Percentiles rank a stretch among this genome's conserved stretches.
Conservation (phyloP, 2,329 filamentous ascomycete species). For the Fusarium circinatum region DNA sequence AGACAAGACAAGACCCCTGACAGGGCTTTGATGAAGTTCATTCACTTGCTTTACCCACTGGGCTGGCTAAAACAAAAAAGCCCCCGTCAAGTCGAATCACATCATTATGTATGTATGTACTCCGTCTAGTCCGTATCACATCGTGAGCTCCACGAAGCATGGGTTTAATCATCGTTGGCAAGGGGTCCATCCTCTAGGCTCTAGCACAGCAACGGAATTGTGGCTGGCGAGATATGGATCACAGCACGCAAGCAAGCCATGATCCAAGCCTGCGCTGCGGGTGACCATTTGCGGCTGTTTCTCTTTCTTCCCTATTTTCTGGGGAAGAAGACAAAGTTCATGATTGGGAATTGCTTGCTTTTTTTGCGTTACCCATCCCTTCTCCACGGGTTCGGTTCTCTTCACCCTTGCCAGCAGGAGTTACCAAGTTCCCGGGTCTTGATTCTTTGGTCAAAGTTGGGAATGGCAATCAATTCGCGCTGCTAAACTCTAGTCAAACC, state of each 20-base stretch:
- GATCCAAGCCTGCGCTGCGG: conserved; percentile 15
- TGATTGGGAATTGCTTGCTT: conserved; percentile 26
- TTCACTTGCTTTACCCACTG: conserved; percentile 14
- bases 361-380: conserved; percentile 12
- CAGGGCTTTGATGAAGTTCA: background rate
- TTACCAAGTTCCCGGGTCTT: conserved; percentile 30
- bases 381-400: conserved; percentile 16
- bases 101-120: background rate
- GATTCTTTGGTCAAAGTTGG: background rate
- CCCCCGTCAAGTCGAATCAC: conserved; percentile 25
- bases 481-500: background rate
- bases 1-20: conserved; percentile 3
- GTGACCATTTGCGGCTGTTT: conserved; percentile 21
- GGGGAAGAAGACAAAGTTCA: conserved; percentile 25
- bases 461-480: conserved; percentile 1
- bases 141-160: conserved; percentile 20
- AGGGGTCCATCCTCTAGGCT: conserved; percentile 18
- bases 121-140: background rate
- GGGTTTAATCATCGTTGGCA: conserved; percentile 23
- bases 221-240: conserved; percentile 37
- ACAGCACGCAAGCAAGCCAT: conserved; percentile 24
- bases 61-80: conserved; percentile 22
- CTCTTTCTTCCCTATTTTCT: conserved; percentile 27
- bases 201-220: conserved; percentile 36
- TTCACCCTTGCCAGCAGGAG: conserved; percentile 26